phyloP scores from a whole-genome alignment of 1,139 yeast species.

The Zygosaccharomyces sapae region DNA sequence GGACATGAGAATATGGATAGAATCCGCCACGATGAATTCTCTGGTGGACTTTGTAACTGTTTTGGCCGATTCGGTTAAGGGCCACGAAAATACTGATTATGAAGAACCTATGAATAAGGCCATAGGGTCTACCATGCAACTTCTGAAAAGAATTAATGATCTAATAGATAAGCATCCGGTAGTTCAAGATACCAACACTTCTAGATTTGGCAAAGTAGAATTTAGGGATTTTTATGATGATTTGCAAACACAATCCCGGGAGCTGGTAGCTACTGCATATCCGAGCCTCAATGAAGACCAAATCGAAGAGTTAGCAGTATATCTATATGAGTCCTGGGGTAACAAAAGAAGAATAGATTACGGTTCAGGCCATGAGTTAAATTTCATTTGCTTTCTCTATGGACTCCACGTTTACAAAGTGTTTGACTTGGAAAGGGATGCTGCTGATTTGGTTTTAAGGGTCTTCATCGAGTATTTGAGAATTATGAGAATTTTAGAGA shows the following conservation, averaged over 20 bases:
- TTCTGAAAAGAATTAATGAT: conserved; percentile 46
- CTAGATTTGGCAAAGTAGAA: conserved; percentile 89
- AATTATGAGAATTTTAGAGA: conserved; percentile 40
- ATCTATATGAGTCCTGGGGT: conserved; percentile 76
- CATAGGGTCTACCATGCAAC: conserved; percentile 37
- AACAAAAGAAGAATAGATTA: conserved; percentile 82
- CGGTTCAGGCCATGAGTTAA: conserved; percentile 96
- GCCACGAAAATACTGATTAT: conserved; percentile 51
- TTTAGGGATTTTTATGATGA: conserved; percentile 81
- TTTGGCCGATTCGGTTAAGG: conserved; percentile 66
- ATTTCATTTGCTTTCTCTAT: conserved; percentile 67
- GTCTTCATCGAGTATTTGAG: conserved; percentile 51
- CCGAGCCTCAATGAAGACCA: conserved; percentile 28
- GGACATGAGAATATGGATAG: conserved; percentile 64
- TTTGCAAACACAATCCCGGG: conserved; percentile 37
- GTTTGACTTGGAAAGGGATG: conserved; percentile 40
- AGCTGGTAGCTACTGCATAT: conserved; percentile 27
- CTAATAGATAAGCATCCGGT: conserved; percentile 64
- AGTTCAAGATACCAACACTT: conserved; percentile 49
- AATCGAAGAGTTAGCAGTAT: conserved; percentile 44
- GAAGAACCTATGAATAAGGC: conserved; percentile 37
- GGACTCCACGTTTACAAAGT: conserved; percentile 47
- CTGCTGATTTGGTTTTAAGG: conserved; percentile 53
- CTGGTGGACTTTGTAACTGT: conserved; percentile 53
- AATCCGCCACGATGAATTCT: conserved; percentile 47